These are phyloP conservation scores for Aspergillus homomorphus DNA, from an alignment of 495 filamentous ascomycete species.

Conservation along the genomic window DNA sequence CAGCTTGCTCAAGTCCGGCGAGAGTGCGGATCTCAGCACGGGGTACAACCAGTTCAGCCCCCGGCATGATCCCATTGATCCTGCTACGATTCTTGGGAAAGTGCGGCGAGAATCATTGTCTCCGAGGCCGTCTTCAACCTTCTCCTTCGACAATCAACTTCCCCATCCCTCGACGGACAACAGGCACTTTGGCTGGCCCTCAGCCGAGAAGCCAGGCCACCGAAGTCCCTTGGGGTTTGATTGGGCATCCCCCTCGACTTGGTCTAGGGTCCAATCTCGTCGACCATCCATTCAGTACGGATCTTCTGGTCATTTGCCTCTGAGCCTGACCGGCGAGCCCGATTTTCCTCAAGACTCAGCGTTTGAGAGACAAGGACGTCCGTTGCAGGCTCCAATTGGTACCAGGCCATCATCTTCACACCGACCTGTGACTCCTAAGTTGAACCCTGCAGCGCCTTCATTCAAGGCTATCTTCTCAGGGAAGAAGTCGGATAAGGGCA, in stretches of 20 bases:
- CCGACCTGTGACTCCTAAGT: constrained; percentile 53
- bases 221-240: constrained; percentile 55
- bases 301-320: constrained; percentile 52
- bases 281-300: constrained; percentile 55
- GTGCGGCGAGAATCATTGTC: constrained; percentile 61
- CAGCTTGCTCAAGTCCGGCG: constrained; percentile 41
- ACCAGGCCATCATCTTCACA: constrained; percentile 54
- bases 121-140: constrained; percentile 73
- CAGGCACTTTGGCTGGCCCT: constrained; percentile 63
- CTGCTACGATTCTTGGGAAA: constrained; percentile 51
- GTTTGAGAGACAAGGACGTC: constrained; percentile 43
- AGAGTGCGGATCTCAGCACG: constrained; percentile 41
- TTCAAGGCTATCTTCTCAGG: constrained; percentile 51
- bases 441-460: constrained; percentile 60
- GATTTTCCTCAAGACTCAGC: constrained; percentile 43
- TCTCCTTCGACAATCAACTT: constrained; percentile 68
- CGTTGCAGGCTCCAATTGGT: constrained; percentile 53
- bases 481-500: constrained; percentile 41
- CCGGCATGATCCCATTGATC: constrained; percentile 56
- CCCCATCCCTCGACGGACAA: constrained; percentile 80
- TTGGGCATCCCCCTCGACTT: constrained; percentile 54
- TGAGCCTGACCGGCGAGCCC: constrained; percentile 47
- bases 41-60: constrained; percentile 63
- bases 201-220: constrained; percentile 48
- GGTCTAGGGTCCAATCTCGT: constrained; percentile 56